phyloP scores from a whole-genome alignment of 2,329 filamentous ascomycete genomes.

The Monilinia fructigena region DNA sequence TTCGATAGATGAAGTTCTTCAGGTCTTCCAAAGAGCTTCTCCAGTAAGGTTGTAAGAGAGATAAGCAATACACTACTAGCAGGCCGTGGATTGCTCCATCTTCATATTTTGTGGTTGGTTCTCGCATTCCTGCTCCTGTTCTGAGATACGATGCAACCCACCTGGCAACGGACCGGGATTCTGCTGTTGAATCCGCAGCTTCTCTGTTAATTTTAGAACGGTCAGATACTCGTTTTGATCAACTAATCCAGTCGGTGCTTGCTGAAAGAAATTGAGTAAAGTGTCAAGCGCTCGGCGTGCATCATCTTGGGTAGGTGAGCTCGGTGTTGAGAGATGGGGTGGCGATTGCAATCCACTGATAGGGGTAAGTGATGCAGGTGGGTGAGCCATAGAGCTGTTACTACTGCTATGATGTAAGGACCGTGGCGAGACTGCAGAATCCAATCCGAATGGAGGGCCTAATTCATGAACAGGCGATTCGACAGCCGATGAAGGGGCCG shows the following conservation, averaged over 20 bases:
- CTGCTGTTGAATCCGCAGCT: slow-evolving; percentile 65
- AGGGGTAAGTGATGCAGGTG: slow-evolving; percentile 42
- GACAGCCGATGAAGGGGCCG: slow-evolving; percentile 45
- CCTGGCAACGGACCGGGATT: slow-evolving; percentile 41
- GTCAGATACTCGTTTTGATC: slow-evolving; percentile 76
- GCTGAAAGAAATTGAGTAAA: slow-evolving; percentile 76
- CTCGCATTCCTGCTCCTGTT: slow-evolving; percentile 37
- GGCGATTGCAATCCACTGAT: slow-evolving; percentile 42
- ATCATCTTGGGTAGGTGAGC: slow-evolving; percentile 78
- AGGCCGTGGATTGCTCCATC: slow-evolving; percentile 39
- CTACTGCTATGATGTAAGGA: slow-evolving; percentile 53
- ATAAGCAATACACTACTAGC: slow-evolving; percentile 25
- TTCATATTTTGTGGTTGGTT: slow-evolving; percentile 31
- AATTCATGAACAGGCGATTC: slow-evolving; percentile 53
- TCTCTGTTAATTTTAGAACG: slow-evolving; percentile 81
- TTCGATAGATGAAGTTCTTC: too few relatives aligned
- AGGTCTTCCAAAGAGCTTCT: too few relatives aligned
- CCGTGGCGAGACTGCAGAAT: slow-evolving; percentile 44
- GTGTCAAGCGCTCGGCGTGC: slow-evolving; percentile 78
- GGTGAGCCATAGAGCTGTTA: slow-evolving; percentile 48
- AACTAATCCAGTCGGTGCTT: slow-evolving; percentile 62
- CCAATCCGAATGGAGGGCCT: slow-evolving; percentile 40
- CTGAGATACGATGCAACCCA: slow-evolving; percentile 42
- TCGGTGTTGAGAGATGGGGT: slow-evolving; percentile 55
- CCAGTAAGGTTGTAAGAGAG: background rate